Evolutionary conservation across 2,329 filamentous ascomycete species (phyloP).

Genomic region (Cladosporium sp.): DNA sequence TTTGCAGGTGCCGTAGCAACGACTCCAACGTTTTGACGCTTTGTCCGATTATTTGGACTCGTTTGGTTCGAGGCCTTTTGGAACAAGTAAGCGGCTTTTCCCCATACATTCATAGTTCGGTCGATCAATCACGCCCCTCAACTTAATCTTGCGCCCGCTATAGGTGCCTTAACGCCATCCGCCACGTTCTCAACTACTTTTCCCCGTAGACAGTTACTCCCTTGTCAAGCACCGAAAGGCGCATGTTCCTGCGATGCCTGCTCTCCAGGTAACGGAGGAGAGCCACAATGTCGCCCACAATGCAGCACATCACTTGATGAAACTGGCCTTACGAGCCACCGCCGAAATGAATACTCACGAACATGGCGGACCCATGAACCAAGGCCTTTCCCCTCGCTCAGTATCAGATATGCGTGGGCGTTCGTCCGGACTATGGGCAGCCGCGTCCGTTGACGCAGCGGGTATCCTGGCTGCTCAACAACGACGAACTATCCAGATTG

Average conservation of each 20-base stretch:
- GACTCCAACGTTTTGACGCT: too few relatives aligned
- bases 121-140: constrained; percentile 12
- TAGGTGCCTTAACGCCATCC: constrained; percentile 3
- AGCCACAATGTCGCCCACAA: background rate
- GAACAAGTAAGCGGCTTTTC: background rate
- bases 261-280: background rate
- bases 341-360: background rate
- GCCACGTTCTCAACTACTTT: background rate
- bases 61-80: background rate
- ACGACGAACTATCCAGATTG: constrained; percentile 27
- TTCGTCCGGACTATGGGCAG: constrained; percentile 4
- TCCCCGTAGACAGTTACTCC: background rate
- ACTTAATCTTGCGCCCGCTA: constrained; percentile 8
- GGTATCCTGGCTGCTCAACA: constrained; percentile 16
- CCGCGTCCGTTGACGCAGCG: constrained; percentile 14
- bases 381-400: too few relatives aligned
- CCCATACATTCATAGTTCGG: constrained; percentile 3
- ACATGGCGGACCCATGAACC: background rate
- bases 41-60: background rate
- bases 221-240: background rate
- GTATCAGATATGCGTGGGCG: background rate
- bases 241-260: constrained; percentile 4
- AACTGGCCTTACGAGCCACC: background rate
- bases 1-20: constrained; percentile 8
- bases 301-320: background rate